Evolutionary conservation across 2,329 filamentous ascomycete genomes (phyloP).

Genomic region (Aspergillus cejpii): DNA sequence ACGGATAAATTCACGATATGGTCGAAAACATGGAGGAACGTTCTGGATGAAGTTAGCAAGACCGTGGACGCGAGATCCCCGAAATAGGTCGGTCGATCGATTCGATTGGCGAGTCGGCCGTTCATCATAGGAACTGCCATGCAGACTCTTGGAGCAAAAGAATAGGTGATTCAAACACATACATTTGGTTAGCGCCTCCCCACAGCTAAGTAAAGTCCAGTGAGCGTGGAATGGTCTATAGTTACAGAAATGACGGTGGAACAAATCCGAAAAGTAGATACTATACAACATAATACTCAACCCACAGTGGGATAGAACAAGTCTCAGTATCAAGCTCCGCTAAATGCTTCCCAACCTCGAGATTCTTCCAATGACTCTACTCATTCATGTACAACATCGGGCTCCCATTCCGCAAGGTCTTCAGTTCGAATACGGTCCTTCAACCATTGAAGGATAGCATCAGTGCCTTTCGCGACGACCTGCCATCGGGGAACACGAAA

Average conservation of each 20-base stretch:
- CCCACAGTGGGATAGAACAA: neutral
- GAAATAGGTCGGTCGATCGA: neutral
- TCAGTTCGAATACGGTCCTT: constrained; percentile 63
- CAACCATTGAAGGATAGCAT: constrained; percentile 74
- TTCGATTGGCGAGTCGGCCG: too few species aligned
- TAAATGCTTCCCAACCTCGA: neutral
- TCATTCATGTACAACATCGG: constrained; percentile 8
- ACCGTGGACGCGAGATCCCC: constrained; percentile 14
- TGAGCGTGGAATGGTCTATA: too few species aligned
- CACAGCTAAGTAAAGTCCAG: too few species aligned
- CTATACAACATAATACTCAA: constrained; percentile 6
- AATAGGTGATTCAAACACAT: too few species aligned
- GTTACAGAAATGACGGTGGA: neutral
- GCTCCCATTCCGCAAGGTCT: constrained; percentile 37
- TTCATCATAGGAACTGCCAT: too few species aligned
- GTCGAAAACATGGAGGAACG: constrained; percentile 54
- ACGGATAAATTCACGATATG: constrained; percentile 74
- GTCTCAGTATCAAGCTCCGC: neutral
- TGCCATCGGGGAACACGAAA: constrained; percentile 83
- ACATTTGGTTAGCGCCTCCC: too few species aligned
- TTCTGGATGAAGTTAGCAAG: constrained; percentile 39
- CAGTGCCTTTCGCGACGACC: constrained; percentile 78
- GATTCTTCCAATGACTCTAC: neutral
- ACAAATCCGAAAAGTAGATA: constrained; percentile 1
- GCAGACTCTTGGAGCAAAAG: too few species aligned